phyloP scores from a whole-genome alignment of 139 green algal genomes.

The Chloropicon primus region DNA sequence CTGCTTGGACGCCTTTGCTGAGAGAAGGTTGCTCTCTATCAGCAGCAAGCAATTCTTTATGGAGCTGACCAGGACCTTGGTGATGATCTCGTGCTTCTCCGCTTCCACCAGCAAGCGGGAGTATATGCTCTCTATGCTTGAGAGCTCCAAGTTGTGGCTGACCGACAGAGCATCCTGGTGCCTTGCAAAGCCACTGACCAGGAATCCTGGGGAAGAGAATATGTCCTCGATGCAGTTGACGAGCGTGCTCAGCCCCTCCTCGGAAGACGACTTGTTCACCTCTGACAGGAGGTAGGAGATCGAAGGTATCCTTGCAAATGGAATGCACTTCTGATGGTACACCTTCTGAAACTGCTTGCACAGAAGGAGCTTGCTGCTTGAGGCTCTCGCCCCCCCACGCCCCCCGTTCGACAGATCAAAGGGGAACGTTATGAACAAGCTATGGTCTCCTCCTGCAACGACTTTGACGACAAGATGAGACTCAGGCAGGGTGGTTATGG shows the following conservation, averaged over 20 bases:
- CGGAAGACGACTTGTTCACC: neutral
- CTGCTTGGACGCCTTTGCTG: neutral
- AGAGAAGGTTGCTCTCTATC: neutral
- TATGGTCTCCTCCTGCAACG: conserved; percentile 25
- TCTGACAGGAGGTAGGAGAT: conserved; percentile 12
- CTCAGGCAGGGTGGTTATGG: conserved; percentile 13
- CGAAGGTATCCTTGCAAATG: neutral
- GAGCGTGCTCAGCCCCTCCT: neutral
- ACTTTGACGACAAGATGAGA: conserved; percentile 14
- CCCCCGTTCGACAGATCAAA: neutral
- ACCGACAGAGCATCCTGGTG: neutral
- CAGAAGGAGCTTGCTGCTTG: neutral
- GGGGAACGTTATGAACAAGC: conserved; percentile 3
- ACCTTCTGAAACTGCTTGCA: conserved; percentile 12
- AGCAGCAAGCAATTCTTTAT: neutral
- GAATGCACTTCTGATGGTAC: neutral
- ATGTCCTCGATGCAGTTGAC: conserved; percentile 20
- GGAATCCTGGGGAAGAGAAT: conserved; percentile 25
- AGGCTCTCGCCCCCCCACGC: neutral
- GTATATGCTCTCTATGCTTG: neutral
- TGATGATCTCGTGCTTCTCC: neutral
- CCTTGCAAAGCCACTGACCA: conserved; percentile 12
- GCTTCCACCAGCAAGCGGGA: neutral
- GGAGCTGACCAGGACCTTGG: neutral
- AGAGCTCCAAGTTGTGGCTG: neutral